Base-by-base conservation (phyloP, 2,329 filamentous ascomycete species). In the Chaetomiaceae sp. region DNA sequence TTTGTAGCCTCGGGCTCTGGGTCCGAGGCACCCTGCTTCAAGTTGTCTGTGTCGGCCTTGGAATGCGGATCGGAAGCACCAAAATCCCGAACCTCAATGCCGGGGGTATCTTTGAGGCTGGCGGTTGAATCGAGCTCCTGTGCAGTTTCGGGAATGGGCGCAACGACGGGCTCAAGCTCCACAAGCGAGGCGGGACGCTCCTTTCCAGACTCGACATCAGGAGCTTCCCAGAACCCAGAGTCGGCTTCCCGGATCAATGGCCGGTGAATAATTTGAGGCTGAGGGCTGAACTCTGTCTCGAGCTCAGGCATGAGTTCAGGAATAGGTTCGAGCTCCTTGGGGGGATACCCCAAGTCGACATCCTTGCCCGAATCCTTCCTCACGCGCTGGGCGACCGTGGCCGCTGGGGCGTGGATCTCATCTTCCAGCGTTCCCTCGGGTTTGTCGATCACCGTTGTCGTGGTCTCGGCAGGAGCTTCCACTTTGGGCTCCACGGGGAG, bases 321-420 rank as follows among this genome's bases (percentile, higher is more conserved):
- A 16, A 23, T 39, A n/a, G 41, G 19, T 21, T 53, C 48, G 13
- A 50, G 40, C 31, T 57, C 53, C 37, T 44, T 51, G n/a, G 25
- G 25, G 4, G 25, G 17, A 16, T 49, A 53, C 16, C 51, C 51
- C 45, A 54, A 16, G 21, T 53, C 50, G 34, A 60, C 50, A 3
- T 40, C 44, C 53, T 57, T 60, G 40, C 52, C 54, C 16, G 58
- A 58, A 38, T 58, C 58, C 38, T 51, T 54, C 23, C 56, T 38
- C 19, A 55, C 56, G 12, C 47, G 40, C 16, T 42, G 52, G n/a
- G 25, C 10, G 2, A 39, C 16, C 12, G 42, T 16, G 14, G n/a
- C 10, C 3, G 34, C 16, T 17, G 43, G 13, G 12, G 9, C n/a
- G 23, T 20, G n/a, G n/a, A n/a, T 9, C 27, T 53, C 47, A 4